phyloP scores from a whole-genome alignment of 2,329 filamentous ascomycete genomes.

The Rhynchosporium secalis region DNA sequence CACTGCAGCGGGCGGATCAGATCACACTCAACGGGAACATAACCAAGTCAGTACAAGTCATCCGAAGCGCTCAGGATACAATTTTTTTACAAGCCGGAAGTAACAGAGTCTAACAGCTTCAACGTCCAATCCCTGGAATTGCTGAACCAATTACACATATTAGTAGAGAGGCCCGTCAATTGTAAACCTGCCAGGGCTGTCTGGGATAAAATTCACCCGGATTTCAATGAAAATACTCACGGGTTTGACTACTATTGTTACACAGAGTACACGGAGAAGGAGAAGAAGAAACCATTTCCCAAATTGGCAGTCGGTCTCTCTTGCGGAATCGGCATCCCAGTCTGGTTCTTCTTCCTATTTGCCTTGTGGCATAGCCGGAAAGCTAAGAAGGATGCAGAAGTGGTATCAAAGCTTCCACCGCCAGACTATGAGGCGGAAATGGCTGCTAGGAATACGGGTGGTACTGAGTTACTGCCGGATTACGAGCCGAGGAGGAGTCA shows the following conservation, averaged over 20 bases:
- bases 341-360: slow-evolving; percentile 3
- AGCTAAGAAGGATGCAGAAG: not conserved
- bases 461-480: not conserved
- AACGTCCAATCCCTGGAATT: not conserved
- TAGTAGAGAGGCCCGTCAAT: not conserved
- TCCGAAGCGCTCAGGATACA: not conserved
- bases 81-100: not conserved
- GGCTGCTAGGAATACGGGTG: slow-evolving; percentile 1
- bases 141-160: not conserved
- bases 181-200: not conserved
- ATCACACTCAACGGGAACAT: not conserved
- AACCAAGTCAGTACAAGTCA: not conserved
- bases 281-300: slow-evolving; percentile 2
- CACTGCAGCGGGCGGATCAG: not conserved
- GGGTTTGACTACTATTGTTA: not conserved
- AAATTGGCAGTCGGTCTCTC: not conserved
- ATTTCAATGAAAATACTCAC: not conserved
- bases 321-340: slow-evolving; percentile 1
- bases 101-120: not conserved
- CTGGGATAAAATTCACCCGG: not conserved
- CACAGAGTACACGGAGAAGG: not conserved
- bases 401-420: not conserved
- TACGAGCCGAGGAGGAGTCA: slow-evolving; percentile 2
- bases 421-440: slow-evolving; percentile 5
- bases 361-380: slow-evolving; percentile 2